Evolutionary conservation across 2,329 filamentous ascomycete genomes (phyloP).

Genomic region (Botrytis elliptica): DNA sequence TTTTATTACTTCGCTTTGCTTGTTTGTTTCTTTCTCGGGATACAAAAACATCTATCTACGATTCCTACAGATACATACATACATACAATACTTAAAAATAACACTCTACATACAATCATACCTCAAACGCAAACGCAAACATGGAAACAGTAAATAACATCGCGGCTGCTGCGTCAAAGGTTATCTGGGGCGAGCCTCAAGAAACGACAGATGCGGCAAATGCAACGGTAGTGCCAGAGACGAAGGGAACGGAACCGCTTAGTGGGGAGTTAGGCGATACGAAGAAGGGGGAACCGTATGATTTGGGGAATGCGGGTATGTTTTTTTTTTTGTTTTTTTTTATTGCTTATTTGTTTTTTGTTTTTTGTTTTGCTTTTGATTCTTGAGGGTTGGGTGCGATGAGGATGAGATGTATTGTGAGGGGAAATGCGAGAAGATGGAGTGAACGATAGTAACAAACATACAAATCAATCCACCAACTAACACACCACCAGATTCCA

Average conservation of each 20-base stretch:
- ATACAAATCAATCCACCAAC: not conserved
- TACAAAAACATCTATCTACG: not conserved
- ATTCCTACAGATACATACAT: not conserved
- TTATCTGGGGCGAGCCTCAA: constrained; percentile 43
- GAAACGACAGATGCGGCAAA: constrained; percentile 23
- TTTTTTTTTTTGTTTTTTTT: not conserved
- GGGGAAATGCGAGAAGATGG: not conserved
- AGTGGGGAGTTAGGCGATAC: constrained; percentile 69
- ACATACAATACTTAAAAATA: not conserved
- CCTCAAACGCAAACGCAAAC: constrained; percentile 21
- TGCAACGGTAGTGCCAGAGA: not conserved
- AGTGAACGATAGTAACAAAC: not conserved
- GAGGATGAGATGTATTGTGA: not conserved
- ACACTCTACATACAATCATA: fast-evolving
- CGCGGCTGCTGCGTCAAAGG: constrained; percentile 45
- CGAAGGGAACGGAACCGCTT: constrained; percentile 60
- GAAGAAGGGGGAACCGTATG: constrained; percentile 68
- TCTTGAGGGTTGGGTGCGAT: not conserved
- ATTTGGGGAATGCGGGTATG: constrained; percentile 64
- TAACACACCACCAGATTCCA: not conserved
- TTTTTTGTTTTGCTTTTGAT: not conserved
- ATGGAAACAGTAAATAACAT: constrained; percentile 67
- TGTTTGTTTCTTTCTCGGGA: not conserved
- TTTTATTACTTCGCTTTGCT: not conserved
- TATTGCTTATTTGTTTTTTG: not conserved